phyloP scores from a whole-genome alignment of 139 green algal genomes.

The Auxenochlorella pyrenoidosa region DNA sequence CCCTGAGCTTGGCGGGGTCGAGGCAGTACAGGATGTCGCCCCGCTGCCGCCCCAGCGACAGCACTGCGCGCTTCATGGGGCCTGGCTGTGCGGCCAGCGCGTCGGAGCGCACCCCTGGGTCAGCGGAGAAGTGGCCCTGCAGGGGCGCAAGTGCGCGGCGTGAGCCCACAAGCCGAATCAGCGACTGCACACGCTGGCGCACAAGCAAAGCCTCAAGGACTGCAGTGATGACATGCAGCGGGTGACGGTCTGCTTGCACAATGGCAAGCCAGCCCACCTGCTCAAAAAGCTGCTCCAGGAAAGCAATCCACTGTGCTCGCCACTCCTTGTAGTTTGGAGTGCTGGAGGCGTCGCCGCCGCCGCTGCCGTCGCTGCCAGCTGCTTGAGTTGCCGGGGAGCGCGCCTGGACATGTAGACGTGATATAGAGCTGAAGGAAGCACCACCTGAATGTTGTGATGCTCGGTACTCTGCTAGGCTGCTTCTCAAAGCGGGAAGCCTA shows the following conservation, averaged over 20 bases:
- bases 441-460: no score
- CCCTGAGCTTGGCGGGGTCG: conserved; percentile 4
- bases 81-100: not conserved
- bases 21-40: conserved; percentile 33
- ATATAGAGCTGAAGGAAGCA: no score
- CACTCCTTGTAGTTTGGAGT: not conserved
- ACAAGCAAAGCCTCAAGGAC: not conserved
- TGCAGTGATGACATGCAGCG: not conserved
- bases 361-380: not conserved
- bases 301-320: not conserved
- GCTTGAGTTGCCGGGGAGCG: not conserved
- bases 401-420: no score
- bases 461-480: no score
- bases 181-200: no score
- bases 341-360: not conserved
- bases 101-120: not conserved
- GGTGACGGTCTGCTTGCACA: not conserved
- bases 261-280: not conserved
- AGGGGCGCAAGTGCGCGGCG: no score
- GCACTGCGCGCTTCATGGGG: conserved; percentile 33
- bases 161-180: no score
- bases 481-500: no score
- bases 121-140: conserved; percentile 22
- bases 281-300: conserved; percentile 8
- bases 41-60: conserved; percentile 27